Conservation (phyloP, 2,329 filamentous ascomycete genomes). For the Canariomyces notabilis region DNA sequence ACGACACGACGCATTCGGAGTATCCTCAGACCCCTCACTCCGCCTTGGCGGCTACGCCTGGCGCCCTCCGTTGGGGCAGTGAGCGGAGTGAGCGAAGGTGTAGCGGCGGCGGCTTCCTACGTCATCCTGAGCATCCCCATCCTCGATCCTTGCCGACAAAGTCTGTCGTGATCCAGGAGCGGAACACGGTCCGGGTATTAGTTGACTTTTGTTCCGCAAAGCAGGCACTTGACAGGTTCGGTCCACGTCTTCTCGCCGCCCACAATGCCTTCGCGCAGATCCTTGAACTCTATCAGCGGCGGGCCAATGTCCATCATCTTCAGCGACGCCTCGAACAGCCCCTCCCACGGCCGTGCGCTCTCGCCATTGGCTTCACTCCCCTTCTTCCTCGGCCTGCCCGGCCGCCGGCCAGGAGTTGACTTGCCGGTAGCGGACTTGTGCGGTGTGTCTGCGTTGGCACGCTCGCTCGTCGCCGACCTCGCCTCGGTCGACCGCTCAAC, state of each 20-base stretch:
- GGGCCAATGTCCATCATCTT: slow-evolving; percentile 40
- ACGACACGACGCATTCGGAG: no score
- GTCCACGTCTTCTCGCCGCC: slow-evolving; percentile 51
- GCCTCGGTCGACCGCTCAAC: slow-evolving; percentile 20
- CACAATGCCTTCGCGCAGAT: slow-evolving; percentile 43
- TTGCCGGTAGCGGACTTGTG: slow-evolving; percentile 25
- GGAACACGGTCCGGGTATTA: slow-evolving; percentile 23
- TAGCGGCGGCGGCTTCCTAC: no score
- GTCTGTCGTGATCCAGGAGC: neutral
- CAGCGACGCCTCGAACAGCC: slow-evolving; percentile 47
- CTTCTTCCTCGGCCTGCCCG: slow-evolving; percentile 34
- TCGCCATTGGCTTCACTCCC: slow-evolving; percentile 30
- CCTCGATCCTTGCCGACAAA: neutral
- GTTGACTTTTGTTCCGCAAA: slow-evolving; percentile 45
- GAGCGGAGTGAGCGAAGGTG: no score
- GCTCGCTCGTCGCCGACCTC: slow-evolving; percentile 24
- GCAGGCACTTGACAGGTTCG: slow-evolving; percentile 46
- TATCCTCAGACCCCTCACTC: no score
- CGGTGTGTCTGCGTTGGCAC: slow-evolving; percentile 17
- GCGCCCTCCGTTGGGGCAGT: no score
- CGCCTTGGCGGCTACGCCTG: no score
- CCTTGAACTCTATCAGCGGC: slow-evolving; percentile 47
- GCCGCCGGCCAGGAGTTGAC: slow-evolving; percentile 26
- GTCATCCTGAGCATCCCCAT: neutral
- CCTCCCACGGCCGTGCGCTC: slow-evolving; percentile 43